A percentile compares a stretch with the other conserved stretches of the same genome.
Evolutionary conservation across 768 basidiomycete genomes (phyloP).

Genomic region (Chlorophyllum brunneum): DNA sequence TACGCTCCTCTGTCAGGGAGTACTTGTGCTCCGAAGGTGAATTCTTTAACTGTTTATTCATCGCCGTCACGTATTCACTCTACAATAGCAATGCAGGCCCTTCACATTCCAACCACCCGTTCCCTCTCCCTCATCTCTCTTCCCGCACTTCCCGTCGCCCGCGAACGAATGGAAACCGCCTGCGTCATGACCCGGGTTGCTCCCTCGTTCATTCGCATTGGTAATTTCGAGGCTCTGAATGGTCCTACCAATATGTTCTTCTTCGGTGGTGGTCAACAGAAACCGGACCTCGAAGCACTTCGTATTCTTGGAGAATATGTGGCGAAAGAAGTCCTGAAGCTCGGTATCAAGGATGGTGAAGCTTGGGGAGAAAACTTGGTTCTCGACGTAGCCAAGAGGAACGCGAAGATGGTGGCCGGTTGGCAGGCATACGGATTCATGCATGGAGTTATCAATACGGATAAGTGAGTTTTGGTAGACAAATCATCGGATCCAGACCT

Average conservation of each 20-base stretch:
- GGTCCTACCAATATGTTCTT: slow-evolving; percentile 62
- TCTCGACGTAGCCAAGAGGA: slow-evolving; percentile 75
- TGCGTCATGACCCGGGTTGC: slow-evolving; percentile 79
- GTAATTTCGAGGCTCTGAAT: slow-evolving; percentile 84
- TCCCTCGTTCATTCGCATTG: slow-evolving; percentile 89
- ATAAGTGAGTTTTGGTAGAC: slow-evolving; percentile 55
- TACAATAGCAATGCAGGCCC: slow-evolving; percentile 51
- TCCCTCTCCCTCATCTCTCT: slow-evolving; percentile 77
- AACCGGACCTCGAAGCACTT: slow-evolving; percentile 70
- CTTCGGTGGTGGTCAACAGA: slow-evolving; percentile 76
- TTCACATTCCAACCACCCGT: slow-evolving; percentile 85
- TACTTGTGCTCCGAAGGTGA: slow-evolving; percentile 89
- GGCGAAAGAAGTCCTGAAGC: slow-evolving; percentile 51
- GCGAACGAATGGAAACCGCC: slow-evolving; percentile 72
- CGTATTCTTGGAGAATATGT: slow-evolving; percentile 77
- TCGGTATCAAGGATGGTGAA: slow-evolving; percentile 40
- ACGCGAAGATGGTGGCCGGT: slow-evolving; percentile 88
- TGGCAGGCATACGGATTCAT: slow-evolving; percentile 97
- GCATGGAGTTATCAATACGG: slow-evolving; percentile 97
- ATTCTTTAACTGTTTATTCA: slow-evolving; percentile 12
- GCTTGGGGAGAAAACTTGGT: slow-evolving; percentile 74
- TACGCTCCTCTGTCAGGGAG: slow-evolving; percentile 93
- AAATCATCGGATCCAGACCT: not conserved
- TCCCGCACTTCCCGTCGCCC: slow-evolving; percentile 65
- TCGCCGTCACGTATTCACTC: not conserved